Evolutionary conservation across 352 stramenopile genomes (phyloP), one percentile per base, ranked within the genome.

Genomic region (Poterioochromonas sp.): DNA sequence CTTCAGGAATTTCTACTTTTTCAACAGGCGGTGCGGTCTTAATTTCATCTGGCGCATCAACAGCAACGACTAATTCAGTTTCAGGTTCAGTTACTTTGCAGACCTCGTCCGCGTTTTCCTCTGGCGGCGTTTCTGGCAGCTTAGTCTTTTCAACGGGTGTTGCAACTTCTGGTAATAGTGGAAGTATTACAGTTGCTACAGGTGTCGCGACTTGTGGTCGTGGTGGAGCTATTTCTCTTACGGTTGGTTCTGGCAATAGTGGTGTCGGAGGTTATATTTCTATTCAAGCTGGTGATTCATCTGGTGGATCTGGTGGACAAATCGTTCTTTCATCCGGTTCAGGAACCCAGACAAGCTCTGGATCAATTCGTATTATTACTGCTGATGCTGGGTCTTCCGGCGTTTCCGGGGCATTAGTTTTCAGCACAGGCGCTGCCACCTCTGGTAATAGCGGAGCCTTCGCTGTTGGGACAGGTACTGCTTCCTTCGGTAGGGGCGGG

Each of bases 21-120:
- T 32, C 65, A 5, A 87, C 88, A 77, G 93, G 93, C 54, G 92
- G 93, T 34, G 85, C 87, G 73, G 83, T 96, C 51, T 76, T 78
- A 8, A 49, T 97, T 26, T 85, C 85, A 29, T 88, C 86, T 63
- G 92, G 92, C 15, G 15, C 47, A 26, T 26, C 15, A 26, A 58
- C 47, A 26, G 15, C 47, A 26, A 37, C 40, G 40, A 76, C 35
- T 0, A 29, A 3, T 80, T 58, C 47, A 15, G 26, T 15, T 39
- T 49, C 26, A 49, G 77, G 79, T 12, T 34, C 74, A 8, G 29
- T 82, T 22, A 32, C 41, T 20, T 64, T 82, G 29, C 51, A 40
- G 40, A 78, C 79, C 22, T 54, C 74, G 0, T 41, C 53, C 65
- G 79, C 73, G 2, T 63, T 60, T 15, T 76, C 76, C 11, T 77